Conservation (phyloP, 805 yeast species). For the Candida golubevii region DNA sequence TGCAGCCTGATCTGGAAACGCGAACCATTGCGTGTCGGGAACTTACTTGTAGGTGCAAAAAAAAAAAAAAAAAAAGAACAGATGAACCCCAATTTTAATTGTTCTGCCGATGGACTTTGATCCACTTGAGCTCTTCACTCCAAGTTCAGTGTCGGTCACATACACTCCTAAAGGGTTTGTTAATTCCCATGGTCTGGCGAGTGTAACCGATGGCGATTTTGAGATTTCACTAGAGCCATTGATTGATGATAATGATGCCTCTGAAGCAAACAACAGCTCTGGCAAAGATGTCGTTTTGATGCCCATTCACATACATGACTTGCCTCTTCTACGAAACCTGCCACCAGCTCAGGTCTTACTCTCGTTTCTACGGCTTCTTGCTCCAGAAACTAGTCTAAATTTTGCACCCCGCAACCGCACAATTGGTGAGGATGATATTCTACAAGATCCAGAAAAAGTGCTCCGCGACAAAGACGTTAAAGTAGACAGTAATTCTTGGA, state of each 20-base stretch:
- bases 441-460: slow-evolving; percentile 14
- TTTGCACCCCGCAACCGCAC: slow-evolving; percentile 32
- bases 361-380: slow-evolving; percentile 44
- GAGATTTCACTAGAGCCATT: too few species aligned
- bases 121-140: slow-evolving; percentile 33
- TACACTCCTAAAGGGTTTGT: too few species aligned
- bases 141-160: slow-evolving; percentile 3
- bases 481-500: slow-evolving; percentile 24
- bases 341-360: slow-evolving; percentile 47
- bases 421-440: slow-evolving; percentile 1
- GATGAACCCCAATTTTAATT: not conserved
- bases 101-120: slow-evolving; percentile 35
- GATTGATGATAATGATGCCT: too few species aligned
- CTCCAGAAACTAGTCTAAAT: slow-evolving; percentile 48
- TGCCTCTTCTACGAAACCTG: slow-evolving; percentile 45
- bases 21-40: too few species aligned
- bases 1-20: too few species aligned
- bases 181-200: too few species aligned
- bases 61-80: not conserved
- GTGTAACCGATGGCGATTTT: too few species aligned
- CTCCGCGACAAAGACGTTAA: slow-evolving; percentile 34
- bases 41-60: not conserved
- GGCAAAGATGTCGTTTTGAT: slow-evolving; percentile 18
- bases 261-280: too few species aligned
- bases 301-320: slow-evolving; percentile 52